Evolutionary conservation across 169 alveolate species (phyloP).

Genomic region (Plasmodium berghei): DNA sequence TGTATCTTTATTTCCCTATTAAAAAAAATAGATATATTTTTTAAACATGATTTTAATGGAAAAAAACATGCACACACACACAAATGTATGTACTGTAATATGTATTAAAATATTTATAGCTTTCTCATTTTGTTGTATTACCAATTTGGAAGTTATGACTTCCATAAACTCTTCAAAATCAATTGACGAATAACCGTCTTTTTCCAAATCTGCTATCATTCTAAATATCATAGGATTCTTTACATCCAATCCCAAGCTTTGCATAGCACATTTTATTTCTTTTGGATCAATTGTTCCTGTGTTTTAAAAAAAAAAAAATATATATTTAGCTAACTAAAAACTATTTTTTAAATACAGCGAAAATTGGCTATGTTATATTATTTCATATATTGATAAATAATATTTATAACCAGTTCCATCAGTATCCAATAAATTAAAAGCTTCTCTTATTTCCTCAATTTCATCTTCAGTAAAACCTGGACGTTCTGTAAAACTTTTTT

Average conservation of each 20-base stretch:
- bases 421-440: slow-evolving; percentile 98
- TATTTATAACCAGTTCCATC: slow-evolving; percentile 95
- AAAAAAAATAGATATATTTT: slow-evolving; percentile 2
- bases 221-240: slow-evolving; percentile 98
- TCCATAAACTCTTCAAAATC: slow-evolving; percentile 98
- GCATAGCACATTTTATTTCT: slow-evolving; percentile 99
- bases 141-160: slow-evolving; percentile 96
- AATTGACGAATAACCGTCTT: slow-evolving; percentile 95
- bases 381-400: neutral
- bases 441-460: slow-evolving; percentile 98
- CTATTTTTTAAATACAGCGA: neutral
- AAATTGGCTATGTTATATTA: no score
- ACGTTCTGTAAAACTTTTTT: slow-evolving; percentile 62
- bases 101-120: neutral
- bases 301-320: slow-evolving; percentile 1
- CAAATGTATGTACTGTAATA: neutral
- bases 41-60: neutral
- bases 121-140: slow-evolving; percentile 39
- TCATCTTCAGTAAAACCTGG: slow-evolving; percentile 96
- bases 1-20: slow-evolving; percentile 96
- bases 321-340: slow-evolving; percentile 17
- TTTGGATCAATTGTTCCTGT: slow-evolving; percentile 97
- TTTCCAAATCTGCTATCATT: slow-evolving; percentile 98
- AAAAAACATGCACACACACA: neutral
- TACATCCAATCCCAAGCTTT: slow-evolving; percentile 98